phyloP scores from a whole-genome alignment of 2,329 filamentous ascomycete genomes.

The Chaetomium globosum region DNA sequence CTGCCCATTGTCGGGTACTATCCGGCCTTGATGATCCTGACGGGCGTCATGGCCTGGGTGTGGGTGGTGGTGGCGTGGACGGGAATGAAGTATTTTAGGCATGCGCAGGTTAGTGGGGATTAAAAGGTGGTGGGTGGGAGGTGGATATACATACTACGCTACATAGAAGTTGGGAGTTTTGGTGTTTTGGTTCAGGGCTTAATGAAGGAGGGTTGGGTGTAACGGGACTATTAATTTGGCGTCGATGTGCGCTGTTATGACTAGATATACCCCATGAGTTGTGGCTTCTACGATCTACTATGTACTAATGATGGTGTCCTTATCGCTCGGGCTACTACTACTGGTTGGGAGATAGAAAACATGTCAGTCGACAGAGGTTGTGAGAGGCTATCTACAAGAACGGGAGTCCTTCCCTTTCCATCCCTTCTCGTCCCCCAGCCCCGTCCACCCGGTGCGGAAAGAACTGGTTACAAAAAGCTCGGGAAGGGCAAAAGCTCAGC shows the following conservation, averaged over 20 bases:
- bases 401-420: neutral
- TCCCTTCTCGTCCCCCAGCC: too few relatives aligned
- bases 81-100: conserved; percentile 98
- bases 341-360: neutral
- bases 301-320: neutral
- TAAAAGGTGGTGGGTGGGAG: conserved; percentile 42
- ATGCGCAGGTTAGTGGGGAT: conserved; percentile 81
- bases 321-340: neutral
- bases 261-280: neutral
- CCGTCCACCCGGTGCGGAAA: too few relatives aligned
- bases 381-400: neutral
- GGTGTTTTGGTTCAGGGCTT: neutral
- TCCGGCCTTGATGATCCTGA: conserved; percentile 88
- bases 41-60: conserved; percentile 96
- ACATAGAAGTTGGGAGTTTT: neutral
- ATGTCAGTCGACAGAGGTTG: neutral
- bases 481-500: neutral
- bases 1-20: conserved; percentile 97
- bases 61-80: conserved; percentile 98
- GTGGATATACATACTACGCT: neutral
- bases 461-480: neutral
- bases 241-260: neutral
- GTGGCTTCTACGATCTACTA: neutral
- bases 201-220: too few relatives aligned
- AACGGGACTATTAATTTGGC: neutral